Evolutionary conservation across 1,284 basidiomycete species (phyloP).

Genomic region (Puccinia novopanici): DNA sequence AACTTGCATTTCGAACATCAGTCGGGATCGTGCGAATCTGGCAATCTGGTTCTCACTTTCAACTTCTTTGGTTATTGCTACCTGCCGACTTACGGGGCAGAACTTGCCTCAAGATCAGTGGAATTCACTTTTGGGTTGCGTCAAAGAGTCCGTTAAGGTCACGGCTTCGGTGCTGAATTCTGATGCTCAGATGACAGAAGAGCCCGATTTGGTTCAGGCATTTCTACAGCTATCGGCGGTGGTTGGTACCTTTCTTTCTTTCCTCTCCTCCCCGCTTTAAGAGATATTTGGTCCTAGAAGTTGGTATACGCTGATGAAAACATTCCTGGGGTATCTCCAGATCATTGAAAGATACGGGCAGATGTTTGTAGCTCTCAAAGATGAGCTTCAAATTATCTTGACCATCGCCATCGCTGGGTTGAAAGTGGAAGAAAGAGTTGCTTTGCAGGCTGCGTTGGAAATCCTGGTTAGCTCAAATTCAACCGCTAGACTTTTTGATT

Average conservation of each 20-base stretch:
- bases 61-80: slow-evolving; percentile 35
- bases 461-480: slow-evolving; percentile 31
- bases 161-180: slow-evolving; percentile 18
- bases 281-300: neutral
- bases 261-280: neutral
- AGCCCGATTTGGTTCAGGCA: slow-evolving; percentile 56
- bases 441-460: slow-evolving; percentile 34
- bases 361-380: slow-evolving; percentile 29
- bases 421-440: slow-evolving; percentile 38
- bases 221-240: slow-evolving; percentile 54
- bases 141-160: slow-evolving; percentile 39
- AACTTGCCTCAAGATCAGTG: slow-evolving; percentile 28
- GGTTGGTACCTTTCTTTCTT: slow-evolving; percentile 30
- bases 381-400: slow-evolving; percentile 21
- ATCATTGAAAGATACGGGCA: slow-evolving; percentile 37
- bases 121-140: slow-evolving; percentile 25
- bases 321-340: neutral
- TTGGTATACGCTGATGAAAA: neutral
- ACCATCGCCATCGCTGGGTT: slow-evolving; percentile 27
- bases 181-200: slow-evolving; percentile 54
- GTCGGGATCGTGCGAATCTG: slow-evolving; percentile 26
- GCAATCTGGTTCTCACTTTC: slow-evolving; percentile 46
- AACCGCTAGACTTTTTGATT: neutral
- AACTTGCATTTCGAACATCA: slow-evolving; percentile 29
- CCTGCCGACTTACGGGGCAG: slow-evolving; percentile 2